Evolutionary conservation across 2,329 filamentous ascomycete genomes (phyloP), one percentile per base, ranked within the genome.

Genomic region (Xylaria sp.): DNA sequence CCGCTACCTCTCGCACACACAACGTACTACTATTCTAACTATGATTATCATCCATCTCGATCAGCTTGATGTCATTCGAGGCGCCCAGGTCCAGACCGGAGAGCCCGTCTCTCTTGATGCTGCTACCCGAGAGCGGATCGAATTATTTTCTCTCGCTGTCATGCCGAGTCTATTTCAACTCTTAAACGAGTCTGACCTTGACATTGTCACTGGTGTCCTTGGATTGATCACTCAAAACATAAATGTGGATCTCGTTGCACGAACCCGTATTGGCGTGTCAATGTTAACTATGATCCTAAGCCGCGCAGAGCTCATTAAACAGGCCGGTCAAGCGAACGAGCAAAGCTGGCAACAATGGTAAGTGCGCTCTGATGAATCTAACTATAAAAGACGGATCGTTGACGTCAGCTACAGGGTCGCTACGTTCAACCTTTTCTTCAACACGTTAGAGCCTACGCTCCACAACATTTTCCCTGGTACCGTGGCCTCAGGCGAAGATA

Each of bases 31-130:
- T 0, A 94, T 98, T 71, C 86, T 99, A 71, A 99, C 96, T 5
- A 95, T 99, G 88, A 95, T 99, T 73, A 89, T 97, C 68, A 91
- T 98, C 61, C 94, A 98, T 76, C 89, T 99, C 39, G 96, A 98
- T 79, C 90, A 92, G 73, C 87, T 99, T 50, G 94, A 98, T 76
- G 95, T 99, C 59, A 91, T 98, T 67, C 90, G 92, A 65, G 89
- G 92, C 65, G 94, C 92, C 1, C 90, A 94, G 73, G 89, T 94
- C 57, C 88, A 87, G 10, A 88, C 89, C 9, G 92, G 91, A 18
- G 92, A 97, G 76, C 85, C 87, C 1, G 89, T 91, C 58, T 82
- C 81, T 25, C 86, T 94, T n/a, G 90, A 94, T 70, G 85, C 91
- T 2, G 87, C 90, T 31, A 90, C 95, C 78, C 92, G 94, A 56